Evolutionary conservation across 1,284 basidiomycete genomes (phyloP).

Genomic region (Wallemia ichthyophaga): DNA sequence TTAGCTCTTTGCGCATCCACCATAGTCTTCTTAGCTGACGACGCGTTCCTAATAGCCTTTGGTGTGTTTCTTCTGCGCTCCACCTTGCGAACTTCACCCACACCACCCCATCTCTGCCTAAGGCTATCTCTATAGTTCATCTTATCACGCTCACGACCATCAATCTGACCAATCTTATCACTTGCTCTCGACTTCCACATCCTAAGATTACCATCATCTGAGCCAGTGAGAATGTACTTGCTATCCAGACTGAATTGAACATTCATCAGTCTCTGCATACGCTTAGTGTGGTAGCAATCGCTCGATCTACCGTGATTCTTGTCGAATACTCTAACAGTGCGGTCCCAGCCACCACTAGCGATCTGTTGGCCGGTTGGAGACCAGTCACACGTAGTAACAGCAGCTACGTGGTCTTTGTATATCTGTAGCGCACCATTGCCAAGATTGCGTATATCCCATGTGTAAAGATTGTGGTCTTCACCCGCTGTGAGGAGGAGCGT

Average conservation of each 20-base stretch:
- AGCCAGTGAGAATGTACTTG: conserved; percentile 71
- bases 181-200: conserved; percentile 88
- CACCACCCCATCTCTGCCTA: conserved; percentile 61
- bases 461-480: conserved; percentile 95
- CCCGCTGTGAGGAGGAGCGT: conserved; percentile 71
- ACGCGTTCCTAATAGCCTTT: conserved; percentile 59
- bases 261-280: conserved; percentile 53
- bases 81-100: conserved; percentile 51
- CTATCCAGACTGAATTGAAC: conserved; percentile 56
- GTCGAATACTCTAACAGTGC: conserved; percentile 78
- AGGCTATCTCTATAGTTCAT: conserved; percentile 79
- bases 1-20: conserved; percentile 63
- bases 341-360: conserved; percentile 84
- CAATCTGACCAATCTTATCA: conserved; percentile 71
- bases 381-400: conserved; percentile 80
- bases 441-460: conserved; percentile 78
- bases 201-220: conserved; percentile 86
- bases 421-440: conserved; percentile 48
- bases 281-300: conserved; percentile 91
- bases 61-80: conserved; percentile 66
- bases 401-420: conserved; percentile 90
- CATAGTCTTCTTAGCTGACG: conserved; percentile 74
- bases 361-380: conserved; percentile 86
- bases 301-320: conserved; percentile 51
- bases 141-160: conserved; percentile 64